A percentile compares a stretch with the other conserved stretches of the same genome.
Evolutionary conservation across 2,329 filamentous ascomycete genomes (phyloP).

Genomic region (Botryotinia convoluta): DNA sequence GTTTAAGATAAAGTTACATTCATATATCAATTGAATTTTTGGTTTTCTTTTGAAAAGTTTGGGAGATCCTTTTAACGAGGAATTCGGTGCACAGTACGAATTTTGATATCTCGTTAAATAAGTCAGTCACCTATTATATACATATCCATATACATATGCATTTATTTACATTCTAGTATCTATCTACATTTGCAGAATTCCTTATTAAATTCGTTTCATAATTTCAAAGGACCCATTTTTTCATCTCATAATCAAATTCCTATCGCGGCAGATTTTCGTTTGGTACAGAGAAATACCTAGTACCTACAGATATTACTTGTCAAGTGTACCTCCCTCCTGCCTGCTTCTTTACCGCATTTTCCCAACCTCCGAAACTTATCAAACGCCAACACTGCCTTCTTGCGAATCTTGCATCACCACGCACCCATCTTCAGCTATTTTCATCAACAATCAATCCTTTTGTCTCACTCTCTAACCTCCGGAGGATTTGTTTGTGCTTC

Average conservation of each 20-base stretch:
- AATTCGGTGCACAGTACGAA: neutral
- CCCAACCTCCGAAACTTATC: neutral
- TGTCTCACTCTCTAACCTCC: constrained; percentile 9
- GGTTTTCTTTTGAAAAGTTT: neutral
- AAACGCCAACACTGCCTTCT: constrained; percentile 4
- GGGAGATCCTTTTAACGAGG: neutral
- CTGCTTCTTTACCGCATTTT: constrained; percentile 19
- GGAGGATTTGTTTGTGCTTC: neutral
- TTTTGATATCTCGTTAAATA: neutral
- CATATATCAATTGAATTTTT: neutral
- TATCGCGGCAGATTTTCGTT: constrained; percentile 5
- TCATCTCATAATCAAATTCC: constrained; percentile 1
- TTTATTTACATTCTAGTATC: neutral
- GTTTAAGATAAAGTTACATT: neutral
- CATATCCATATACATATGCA: neutral
- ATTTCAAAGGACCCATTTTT: constrained; percentile 4
- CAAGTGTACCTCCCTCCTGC: neutral
- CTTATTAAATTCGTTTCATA: neutral
- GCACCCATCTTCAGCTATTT: constrained; percentile 3
- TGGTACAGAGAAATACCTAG: neutral
- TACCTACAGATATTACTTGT: neutral
- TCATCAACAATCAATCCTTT: neutral
- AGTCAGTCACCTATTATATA: neutral
- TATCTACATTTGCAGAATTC: neutral
- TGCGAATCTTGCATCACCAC: constrained; percentile 8